Base-by-base conservation (phyloP, 73 alveolate genomes). In the Paramecium pentaurelia region DNA sequence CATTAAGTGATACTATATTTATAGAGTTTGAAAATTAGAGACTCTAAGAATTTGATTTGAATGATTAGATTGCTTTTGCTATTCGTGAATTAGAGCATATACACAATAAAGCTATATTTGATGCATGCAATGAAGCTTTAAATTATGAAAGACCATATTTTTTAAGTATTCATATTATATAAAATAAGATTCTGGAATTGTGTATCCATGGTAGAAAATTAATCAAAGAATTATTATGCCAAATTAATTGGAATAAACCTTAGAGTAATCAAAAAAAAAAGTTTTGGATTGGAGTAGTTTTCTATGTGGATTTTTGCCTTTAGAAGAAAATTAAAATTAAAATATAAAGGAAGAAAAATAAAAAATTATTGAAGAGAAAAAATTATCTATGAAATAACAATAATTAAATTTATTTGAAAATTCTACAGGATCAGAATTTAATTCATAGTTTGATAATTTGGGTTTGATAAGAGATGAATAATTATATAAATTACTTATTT, bases 91-190 rank as follows among this genome's bases (percentile, higher is more conserved):
- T 86, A 34, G 60, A 71, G 20, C 96, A 94, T 45, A 96, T 96
- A 28, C 97, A 95, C 36, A 96, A 96, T 49, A 96, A 96, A 70
- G 96, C 97, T 6, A 86, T 96, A 34, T 96, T 96, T 86, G 98
- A 96, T 93, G 92, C 96, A 8, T 59, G 95, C 68, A 96, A 96
- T 86, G 98, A 96, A 83, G 92, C 95, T 59, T 85, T 95, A 25
- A 77, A 94, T 86, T 70, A 86, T 1, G 86, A 86, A 71, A 94
- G 97, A 77, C 98, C 98, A 59, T 94, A 92, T 83, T 87, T 42
- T 68, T 44, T 77, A 22, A 68, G 85, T 68, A 68, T 16, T 54
- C 14, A 54, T 54, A 18, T 20, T 20, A 9, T 2, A 6, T 54
- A 20, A n/a, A 71, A 27, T 42, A 37, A 45, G 83, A 71, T 89